Conservation (phyloP, 768 basidiomycete genomes). For the Podaxis pistillaris region DNA sequence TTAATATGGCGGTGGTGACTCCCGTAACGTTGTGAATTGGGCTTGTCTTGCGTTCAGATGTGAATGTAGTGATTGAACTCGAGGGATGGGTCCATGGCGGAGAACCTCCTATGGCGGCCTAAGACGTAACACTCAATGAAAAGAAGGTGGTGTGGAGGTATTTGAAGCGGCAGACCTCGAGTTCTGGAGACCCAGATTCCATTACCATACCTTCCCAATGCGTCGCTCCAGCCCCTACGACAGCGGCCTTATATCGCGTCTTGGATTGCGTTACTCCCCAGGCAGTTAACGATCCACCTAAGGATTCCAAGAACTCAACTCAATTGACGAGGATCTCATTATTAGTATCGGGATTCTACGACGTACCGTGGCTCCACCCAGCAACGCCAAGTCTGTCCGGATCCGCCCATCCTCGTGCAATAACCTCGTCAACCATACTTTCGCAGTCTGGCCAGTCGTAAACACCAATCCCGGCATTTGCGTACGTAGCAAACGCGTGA, state of each 20-base stretch:
- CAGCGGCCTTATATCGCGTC: constrained; percentile 32
- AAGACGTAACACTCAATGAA: not conserved
- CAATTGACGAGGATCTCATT: no score
- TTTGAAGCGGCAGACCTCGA: constrained; percentile 24
- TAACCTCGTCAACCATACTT: constrained; percentile 34
- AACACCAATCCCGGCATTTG: constrained; percentile 28
- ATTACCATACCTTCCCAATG: constrained; percentile 38
- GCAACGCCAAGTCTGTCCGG: constrained; percentile 29
- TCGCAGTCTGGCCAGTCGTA: constrained; percentile 35
- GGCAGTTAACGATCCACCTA: constrained; percentile 33
- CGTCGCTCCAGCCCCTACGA: constrained; percentile 33
- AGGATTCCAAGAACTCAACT: not conserved
- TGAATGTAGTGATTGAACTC: not conserved
- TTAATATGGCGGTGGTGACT: constrained; percentile 44
- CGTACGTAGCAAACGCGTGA: constrained; percentile 29
- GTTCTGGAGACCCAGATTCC: constrained; percentile 34
- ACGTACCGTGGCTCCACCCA: constrained; percentile 36
- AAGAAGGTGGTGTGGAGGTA: not conserved
- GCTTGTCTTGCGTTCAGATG: constrained; percentile 24
- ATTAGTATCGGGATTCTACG: no score
- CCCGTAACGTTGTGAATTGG: constrained; percentile 35
- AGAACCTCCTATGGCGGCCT: constrained; percentile 31
- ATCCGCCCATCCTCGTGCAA: constrained; percentile 31
- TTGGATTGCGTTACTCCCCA: constrained; percentile 36
- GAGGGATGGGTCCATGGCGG: constrained; percentile 26